A percentile compares a stretch with the other conserved stretches of the same genome.
Conservation (phyloP, 192 early-diverging fungal species). For the Podochytrium sp. region DNA sequence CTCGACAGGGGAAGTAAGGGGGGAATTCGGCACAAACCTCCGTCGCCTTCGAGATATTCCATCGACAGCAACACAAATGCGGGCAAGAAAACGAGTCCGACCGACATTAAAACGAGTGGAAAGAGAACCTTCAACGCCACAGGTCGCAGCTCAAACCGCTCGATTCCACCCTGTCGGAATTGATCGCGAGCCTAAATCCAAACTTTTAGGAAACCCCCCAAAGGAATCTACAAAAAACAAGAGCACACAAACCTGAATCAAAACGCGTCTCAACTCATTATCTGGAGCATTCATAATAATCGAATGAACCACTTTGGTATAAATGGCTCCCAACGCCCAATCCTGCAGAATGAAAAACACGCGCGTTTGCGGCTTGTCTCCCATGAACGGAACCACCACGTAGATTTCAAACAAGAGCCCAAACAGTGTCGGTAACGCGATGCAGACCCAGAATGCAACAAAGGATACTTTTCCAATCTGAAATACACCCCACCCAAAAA, state of each 20-base stretch:
- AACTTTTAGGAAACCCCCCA: neutral
- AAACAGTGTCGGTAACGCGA: slow-evolving; percentile 68
- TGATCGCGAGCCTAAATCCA: slow-evolving; percentile 30
- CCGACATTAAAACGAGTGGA: slow-evolving; percentile 13
- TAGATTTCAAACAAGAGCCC: slow-evolving; percentile 78
- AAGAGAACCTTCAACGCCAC: slow-evolving; percentile 13
- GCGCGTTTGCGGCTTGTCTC: slow-evolving; percentile 31
- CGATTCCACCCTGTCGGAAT: slow-evolving; percentile 29
- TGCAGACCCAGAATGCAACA: slow-evolving; percentile 58
- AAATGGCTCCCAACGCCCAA: slow-evolving; percentile 74
- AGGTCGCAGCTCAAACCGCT: slow-evolving; percentile 29
- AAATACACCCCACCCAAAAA: too few species aligned
- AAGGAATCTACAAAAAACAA: neutral
- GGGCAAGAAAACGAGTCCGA: slow-evolving; percentile 5
- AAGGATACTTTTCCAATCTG: slow-evolving; percentile 49
- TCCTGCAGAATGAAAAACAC: slow-evolving; percentile 55
- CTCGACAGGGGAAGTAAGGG: neutral
- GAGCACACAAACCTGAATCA: slow-evolving; percentile 35
- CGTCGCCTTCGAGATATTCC: slow-evolving; percentile 7
- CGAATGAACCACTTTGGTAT: slow-evolving; percentile 65
- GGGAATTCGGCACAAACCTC: slow-evolving; percentile 6
- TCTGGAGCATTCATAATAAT: slow-evolving; percentile 53
- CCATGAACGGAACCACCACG: slow-evolving; percentile 64
- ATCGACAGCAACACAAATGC: neutral
- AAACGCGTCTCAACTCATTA: slow-evolving; percentile 41